Evolutionary conservation across 257 asterid genomes (phyloP).

Genomic region (Catharanthus roseus): DNA sequence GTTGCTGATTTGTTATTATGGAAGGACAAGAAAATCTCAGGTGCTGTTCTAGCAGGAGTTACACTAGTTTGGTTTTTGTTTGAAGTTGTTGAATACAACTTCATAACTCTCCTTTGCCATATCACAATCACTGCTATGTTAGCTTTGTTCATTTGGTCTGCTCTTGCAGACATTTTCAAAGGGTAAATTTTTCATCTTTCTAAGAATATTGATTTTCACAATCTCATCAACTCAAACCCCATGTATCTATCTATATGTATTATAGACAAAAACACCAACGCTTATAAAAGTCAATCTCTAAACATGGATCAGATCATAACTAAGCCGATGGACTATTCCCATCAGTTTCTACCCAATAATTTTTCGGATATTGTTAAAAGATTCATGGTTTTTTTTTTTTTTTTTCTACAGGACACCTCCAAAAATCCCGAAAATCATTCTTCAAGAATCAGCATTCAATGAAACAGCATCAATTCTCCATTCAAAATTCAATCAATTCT

Average conservation of each 20-base stretch:
- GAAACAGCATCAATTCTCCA: conserved; percentile 29
- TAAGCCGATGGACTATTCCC: no score
- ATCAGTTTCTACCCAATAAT: not conserved
- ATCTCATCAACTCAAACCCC: no score
- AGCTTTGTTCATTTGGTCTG: conserved; percentile 49
- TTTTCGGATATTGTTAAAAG: not conserved
- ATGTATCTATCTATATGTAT: no score
- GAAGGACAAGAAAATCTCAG: conserved; percentile 46
- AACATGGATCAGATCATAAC: not conserved
- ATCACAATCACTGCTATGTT: conserved; percentile 49
- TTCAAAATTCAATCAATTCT: conserved; percentile 27
- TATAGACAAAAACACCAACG: no score
- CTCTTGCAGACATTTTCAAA: conserved; percentile 31
- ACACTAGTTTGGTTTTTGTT: conserved; percentile 50
- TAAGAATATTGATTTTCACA: no score
- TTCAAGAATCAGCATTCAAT: conserved; percentile 30
- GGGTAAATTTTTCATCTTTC: conserved; percentile 35
- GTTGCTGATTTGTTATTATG: conserved; percentile 57
- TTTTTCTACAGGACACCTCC: conserved; percentile 45
- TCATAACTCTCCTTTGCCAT: conserved; percentile 49
- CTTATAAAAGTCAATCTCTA: no score
- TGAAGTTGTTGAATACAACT: conserved; percentile 48
- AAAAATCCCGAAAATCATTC: conserved; percentile 25
- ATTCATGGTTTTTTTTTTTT: not conserved
- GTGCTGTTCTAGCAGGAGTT: conserved; percentile 38